Evolutionary conservation across 352 stramenopile species (phyloP).

Genomic region (Phytophthora pseudosyringae): DNA sequence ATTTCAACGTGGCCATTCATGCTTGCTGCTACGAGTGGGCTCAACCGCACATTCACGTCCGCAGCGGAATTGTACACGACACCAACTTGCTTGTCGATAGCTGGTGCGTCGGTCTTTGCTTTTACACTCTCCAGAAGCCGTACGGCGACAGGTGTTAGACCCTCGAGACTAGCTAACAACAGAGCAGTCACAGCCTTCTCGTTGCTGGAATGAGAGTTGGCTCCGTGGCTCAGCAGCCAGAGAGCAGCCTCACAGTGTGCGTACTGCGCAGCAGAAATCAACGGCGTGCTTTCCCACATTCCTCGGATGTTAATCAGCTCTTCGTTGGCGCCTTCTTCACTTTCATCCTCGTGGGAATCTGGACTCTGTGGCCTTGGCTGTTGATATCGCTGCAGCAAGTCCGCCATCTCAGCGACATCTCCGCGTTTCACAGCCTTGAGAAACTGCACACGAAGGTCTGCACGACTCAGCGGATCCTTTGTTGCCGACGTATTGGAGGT

Average conservation of each 20-base stretch:
- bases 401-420: constrained; percentile 48
- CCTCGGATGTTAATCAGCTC: constrained; percentile 67
- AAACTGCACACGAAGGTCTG: constrained; percentile 65
- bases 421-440: constrained; percentile 74
- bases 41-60: constrained; percentile 66
- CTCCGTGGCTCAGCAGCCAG: constrained; percentile 60
- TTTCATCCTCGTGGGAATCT: constrained; percentile 23
- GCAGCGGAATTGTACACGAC: constrained; percentile 76
- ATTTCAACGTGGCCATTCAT: constrained; percentile 79
- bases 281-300: constrained; percentile 87
- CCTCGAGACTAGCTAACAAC: constrained; percentile 75
- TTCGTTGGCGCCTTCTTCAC: constrained; percentile 24
- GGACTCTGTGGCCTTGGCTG: constrained; percentile 5
- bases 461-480: constrained; percentile 31
- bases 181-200: constrained; percentile 77
- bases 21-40: constrained; percentile 64
- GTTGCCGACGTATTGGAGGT: constrained; percentile 3
- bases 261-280: constrained; percentile 83
- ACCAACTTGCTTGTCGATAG: constrained; percentile 59
- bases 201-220: constrained; percentile 54
- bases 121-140: constrained; percentile 39
- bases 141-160: constrained; percentile 53
- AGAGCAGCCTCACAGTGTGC: constrained; percentile 55
- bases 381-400: constrained; percentile 30
- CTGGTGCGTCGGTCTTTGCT: neutral